Conservation (phyloP, 2,329 filamentous ascomycete species). For the Colletotrichum phormii region DNA sequence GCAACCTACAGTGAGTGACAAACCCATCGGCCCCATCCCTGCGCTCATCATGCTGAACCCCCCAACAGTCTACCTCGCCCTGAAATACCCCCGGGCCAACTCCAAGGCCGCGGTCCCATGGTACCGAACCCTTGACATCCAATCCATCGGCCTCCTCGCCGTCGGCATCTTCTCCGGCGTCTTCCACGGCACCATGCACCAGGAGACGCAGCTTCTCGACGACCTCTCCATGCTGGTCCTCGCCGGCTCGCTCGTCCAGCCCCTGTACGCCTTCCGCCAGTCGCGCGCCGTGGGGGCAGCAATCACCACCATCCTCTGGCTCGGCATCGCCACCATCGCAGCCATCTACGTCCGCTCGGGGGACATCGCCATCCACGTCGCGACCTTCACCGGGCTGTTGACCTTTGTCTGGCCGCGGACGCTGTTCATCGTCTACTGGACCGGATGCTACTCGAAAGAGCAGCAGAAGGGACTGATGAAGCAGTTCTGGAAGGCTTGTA, state of each 20-base stretch:
- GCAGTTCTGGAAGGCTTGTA: slow-evolving; percentile 44
- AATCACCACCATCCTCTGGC: slow-evolving; percentile 52
- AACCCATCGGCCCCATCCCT: background rate
- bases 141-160: slow-evolving; percentile 53
- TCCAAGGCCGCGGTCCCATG: slow-evolving; percentile 44
- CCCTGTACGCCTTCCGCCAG: slow-evolving; percentile 57
- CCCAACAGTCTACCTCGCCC: slow-evolving; percentile 53
- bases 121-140: slow-evolving; percentile 51
- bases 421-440: slow-evolving; percentile 49
- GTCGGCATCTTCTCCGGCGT: slow-evolving; percentile 56
- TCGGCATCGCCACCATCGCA: slow-evolving; percentile 54
- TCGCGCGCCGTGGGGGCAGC: slow-evolving; percentile 45
- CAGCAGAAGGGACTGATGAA: slow-evolving; percentile 42
- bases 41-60: background rate
- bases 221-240: slow-evolving; percentile 70
- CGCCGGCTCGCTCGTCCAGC: slow-evolving; percentile 63
- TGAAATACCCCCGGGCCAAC: slow-evolving; percentile 49
- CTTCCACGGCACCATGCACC: slow-evolving; percentile 59
- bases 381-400: slow-evolving; percentile 50
- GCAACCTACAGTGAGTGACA: slow-evolving; percentile 43
- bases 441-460: slow-evolving; percentile 43
- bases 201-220: slow-evolving; percentile 59
- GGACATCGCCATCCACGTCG: slow-evolving; percentile 57
- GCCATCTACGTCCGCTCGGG: slow-evolving; percentile 55
- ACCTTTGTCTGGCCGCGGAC: slow-evolving; percentile 47